Evolutionary conservation across 2,329 filamentous ascomycete genomes (phyloP).

Genomic region (Epichloe aotearoae): DNA sequence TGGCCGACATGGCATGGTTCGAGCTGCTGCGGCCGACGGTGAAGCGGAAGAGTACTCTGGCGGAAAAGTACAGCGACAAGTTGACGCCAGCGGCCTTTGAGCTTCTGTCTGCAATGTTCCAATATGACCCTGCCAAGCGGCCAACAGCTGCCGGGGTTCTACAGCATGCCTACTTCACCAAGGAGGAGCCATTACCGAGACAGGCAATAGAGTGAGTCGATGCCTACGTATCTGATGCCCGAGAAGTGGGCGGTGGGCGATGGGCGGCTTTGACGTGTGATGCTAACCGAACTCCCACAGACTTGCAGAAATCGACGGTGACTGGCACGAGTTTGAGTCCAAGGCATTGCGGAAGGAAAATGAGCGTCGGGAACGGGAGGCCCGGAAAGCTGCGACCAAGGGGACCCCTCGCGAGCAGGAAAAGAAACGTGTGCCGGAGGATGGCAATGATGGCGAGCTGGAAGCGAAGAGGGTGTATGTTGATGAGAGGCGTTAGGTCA

Average conservation of each 20-base stretch:
- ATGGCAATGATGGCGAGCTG: slow-evolving; percentile 14
- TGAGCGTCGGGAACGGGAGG: slow-evolving; percentile 49
- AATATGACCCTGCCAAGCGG: slow-evolving; percentile 72
- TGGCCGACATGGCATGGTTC: slow-evolving; percentile 95
- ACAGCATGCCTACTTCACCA: slow-evolving; percentile 75
- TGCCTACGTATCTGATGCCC: not conserved
- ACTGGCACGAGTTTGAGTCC: slow-evolving; percentile 98
- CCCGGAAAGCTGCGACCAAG: slow-evolving; percentile 28
- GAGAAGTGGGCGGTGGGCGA: too few species aligned
- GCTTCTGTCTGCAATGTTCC: slow-evolving; percentile 71
- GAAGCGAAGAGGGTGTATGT: slow-evolving; percentile 23
- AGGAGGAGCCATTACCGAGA: slow-evolving; percentile 62
- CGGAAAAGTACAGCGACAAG: slow-evolving; percentile 66
- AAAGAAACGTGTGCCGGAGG: slow-evolving; percentile 26
- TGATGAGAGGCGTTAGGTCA: slow-evolving; percentile 11
- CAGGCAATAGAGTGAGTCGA: slow-evolving; percentile 67
- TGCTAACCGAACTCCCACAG: slow-evolving; percentile 24
- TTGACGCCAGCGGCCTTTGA: slow-evolving; percentile 74
- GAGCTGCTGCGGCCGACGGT: slow-evolving; percentile 73
- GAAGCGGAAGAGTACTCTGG: slow-evolving; percentile 61
- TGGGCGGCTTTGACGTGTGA: not conserved
- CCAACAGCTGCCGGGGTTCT: slow-evolving; percentile 77
- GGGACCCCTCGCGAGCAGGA: slow-evolving; percentile 23
- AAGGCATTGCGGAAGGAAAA: slow-evolving; percentile 89
- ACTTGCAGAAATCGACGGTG: slow-evolving; percentile 69